Evolutionary conservation across 1,284 basidiomycete species (phyloP).

Genomic region (Ganoderma meredithae): DNA sequence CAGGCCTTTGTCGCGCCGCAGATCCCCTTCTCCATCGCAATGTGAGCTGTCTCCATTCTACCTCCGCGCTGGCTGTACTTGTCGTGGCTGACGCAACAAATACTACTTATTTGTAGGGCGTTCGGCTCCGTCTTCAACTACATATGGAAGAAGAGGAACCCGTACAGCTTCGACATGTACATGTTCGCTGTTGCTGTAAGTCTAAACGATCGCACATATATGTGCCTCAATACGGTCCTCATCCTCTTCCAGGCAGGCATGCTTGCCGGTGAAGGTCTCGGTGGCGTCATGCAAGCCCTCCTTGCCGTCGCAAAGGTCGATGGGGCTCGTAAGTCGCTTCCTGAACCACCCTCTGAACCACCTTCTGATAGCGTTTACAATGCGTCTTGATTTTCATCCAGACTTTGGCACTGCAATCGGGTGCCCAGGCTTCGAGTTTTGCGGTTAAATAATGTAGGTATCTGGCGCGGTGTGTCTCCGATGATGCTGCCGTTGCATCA

Average conservation of each 20-base stretch:
- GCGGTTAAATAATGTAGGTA: constrained; percentile 44
- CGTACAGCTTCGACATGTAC: constrained; percentile 59
- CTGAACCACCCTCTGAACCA: no score
- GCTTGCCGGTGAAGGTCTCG: constrained; percentile 74
- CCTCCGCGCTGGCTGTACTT: no score
- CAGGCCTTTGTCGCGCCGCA: constrained; percentile 35
- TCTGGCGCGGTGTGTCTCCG: background rate
- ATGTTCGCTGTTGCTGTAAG: constrained; percentile 60
- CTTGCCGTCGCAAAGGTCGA: constrained; percentile 58
- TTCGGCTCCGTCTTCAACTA: constrained; percentile 52
- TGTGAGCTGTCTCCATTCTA: constrained; percentile 38
- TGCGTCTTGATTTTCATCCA: constrained; percentile 20
- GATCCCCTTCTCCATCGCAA: constrained; percentile 51
- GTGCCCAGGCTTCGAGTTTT: constrained; percentile 57
- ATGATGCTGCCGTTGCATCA: background rate
- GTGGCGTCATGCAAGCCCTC: constrained; percentile 70
- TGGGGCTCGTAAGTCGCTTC: constrained; percentile 48
- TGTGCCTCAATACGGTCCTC: background rate
- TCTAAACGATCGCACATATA: background rate
- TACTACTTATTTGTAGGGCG: constrained; percentile 34
- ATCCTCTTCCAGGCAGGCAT: constrained; percentile 50
- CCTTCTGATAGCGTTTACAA: background rate
- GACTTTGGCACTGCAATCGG: constrained; percentile 57
- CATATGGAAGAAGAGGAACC: constrained; percentile 58
- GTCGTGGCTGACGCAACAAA: background rate